Base-by-base conservation (phyloP, 208 protist genomes). In the Porcisia deanei region DNA sequence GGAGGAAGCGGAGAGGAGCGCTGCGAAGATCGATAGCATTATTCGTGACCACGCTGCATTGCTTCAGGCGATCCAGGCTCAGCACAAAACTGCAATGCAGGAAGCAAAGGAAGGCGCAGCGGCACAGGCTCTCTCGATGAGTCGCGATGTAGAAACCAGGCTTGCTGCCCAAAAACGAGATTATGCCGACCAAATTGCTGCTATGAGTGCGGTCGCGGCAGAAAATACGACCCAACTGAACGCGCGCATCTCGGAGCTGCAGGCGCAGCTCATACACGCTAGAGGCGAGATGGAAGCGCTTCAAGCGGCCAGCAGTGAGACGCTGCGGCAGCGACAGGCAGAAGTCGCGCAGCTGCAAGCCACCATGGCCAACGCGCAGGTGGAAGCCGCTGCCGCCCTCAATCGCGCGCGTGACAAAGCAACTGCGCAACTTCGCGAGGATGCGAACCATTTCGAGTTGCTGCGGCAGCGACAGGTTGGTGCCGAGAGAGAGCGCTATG, bases 261-360 rank as follows among this genome's bases (percentile, higher is more conserved):
- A 76, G 59, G 59, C 61, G n/a, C 73, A 88, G 71, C 68, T 88
- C 30, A 52, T 69, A 2, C 66, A 79, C 37, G 64, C 80, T 12
- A 70, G 76, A 25, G 47, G 34, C 12, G 60, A 69, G 16, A 53
- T 55, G 18, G 75, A 72, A 14, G 78, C 77, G 18, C 80, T 82
- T 34, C 64, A 73, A 37, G 41, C 65, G 1, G 57, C 79, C 20
- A 66, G 70, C 4, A 53, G 25, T 6, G 69, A 67, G 30, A 25
- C 61, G 52, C 52, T 73, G 39, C 53, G 70, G 73, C 63, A 81
- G 30, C 64, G 79, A 12, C 67, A 76, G 30, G n/a, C 37, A 61
- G 75, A 77, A 37, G 37, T 83, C 25, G 65, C 76, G 55, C 55
- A 67, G 47, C 39, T 85, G 61, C 47, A 79, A 55, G 75, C 78